Percentiles rank a stretch among this genome's conserved stretches.
Conservation (phyloP, 2,329 filamentous ascomycete genomes). For the Scorias spongiosa region DNA sequence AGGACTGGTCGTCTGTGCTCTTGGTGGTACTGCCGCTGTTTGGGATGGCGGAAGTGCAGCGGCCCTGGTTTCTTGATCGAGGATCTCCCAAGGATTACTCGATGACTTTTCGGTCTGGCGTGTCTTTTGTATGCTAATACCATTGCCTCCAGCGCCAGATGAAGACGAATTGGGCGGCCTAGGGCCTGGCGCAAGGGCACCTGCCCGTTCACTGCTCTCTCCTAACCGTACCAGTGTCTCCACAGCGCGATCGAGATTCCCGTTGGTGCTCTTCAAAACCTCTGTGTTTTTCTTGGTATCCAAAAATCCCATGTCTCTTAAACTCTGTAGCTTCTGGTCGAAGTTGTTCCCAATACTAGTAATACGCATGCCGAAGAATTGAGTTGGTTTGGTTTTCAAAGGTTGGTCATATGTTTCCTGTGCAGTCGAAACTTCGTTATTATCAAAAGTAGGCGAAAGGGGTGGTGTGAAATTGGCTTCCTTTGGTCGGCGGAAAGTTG, state of each 20-base stretch:
- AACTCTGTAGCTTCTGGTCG: constrained; percentile 59
- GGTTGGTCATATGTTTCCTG: constrained; percentile 7
- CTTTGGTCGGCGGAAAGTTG: constrained; percentile 46
- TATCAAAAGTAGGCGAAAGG: constrained; percentile 19
- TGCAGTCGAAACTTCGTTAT: constrained; percentile 5
- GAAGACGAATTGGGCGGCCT: constrained; percentile 24
- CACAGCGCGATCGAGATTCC: constrained; percentile 72
- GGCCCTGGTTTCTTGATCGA: constrained; percentile 21
- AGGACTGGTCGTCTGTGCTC: constrained; percentile 21
- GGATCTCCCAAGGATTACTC: constrained; percentile 30
- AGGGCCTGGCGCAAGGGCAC: constrained; percentile 16
- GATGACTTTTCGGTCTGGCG: constrained; percentile 10
- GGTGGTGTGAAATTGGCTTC: constrained; percentile 17
- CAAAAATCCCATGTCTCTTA: constrained; percentile 83
- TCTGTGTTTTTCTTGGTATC: constrained; percentile 70
- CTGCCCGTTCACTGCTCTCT: constrained; percentile 38
- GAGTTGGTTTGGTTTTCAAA: constrained; percentile 40
- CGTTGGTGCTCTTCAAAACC: constrained; percentile 67
- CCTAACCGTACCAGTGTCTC: constrained; percentile 74
- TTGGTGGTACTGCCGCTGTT: constrained; percentile 13
- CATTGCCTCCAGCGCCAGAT: constrained; percentile 31
- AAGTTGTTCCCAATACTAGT: constrained; percentile 45
- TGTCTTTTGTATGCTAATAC: constrained; percentile 27
- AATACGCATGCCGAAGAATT: constrained; percentile 21
- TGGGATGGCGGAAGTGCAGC: constrained; percentile 13